These are phyloP conservation scores for Sordariomycetes sp. DNA, from an alignment of 2,329 filamentous ascomycete species.

Conservation along the genomic window DNA sequence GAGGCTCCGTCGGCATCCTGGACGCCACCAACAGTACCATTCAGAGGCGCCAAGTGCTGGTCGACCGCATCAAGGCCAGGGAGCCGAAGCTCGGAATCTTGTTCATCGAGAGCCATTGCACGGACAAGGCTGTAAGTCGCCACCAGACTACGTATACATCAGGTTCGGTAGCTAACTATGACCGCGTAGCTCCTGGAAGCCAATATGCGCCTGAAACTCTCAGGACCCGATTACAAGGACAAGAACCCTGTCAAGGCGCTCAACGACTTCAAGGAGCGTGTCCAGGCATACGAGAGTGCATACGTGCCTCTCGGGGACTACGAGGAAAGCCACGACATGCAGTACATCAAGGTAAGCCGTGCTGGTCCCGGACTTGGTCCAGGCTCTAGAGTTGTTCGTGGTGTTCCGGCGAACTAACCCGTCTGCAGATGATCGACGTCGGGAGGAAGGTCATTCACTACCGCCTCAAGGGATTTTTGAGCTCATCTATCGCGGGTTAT, in stretches of 20 bases:
- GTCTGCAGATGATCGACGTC: constrained; percentile 76
- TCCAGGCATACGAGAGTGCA: constrained; percentile 85
- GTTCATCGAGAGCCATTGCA: constrained; percentile 90
- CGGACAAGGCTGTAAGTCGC: constrained; percentile 55
- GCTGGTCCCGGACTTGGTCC: background rate
- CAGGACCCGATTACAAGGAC: constrained; percentile 88
- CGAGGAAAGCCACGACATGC: constrained; percentile 82
- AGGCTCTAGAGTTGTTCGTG: background rate
- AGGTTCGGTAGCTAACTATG: background rate
- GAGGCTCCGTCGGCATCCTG: constrained; percentile 85
- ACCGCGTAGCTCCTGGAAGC: constrained; percentile 62
- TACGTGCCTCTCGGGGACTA: constrained; percentile 86
- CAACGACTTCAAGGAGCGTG: constrained; percentile 84
- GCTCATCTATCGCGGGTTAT: constrained; percentile 86
- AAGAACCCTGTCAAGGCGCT: constrained; percentile 82
- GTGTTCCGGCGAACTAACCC: background rate
- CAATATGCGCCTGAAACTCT: constrained; percentile 95
- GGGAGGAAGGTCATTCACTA: constrained; percentile 88
- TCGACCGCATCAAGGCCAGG: constrained; percentile 69
- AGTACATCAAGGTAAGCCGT: constrained; percentile 66
- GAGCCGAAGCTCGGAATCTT: constrained; percentile 85
- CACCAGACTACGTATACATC: background rate
- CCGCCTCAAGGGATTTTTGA: constrained; percentile 83
- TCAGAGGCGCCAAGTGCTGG: constrained; percentile 70
- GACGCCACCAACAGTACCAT: constrained; percentile 97